Base-by-base conservation (phyloP, 1,139 yeast species). In the Geotrichum fermentans region DNA sequence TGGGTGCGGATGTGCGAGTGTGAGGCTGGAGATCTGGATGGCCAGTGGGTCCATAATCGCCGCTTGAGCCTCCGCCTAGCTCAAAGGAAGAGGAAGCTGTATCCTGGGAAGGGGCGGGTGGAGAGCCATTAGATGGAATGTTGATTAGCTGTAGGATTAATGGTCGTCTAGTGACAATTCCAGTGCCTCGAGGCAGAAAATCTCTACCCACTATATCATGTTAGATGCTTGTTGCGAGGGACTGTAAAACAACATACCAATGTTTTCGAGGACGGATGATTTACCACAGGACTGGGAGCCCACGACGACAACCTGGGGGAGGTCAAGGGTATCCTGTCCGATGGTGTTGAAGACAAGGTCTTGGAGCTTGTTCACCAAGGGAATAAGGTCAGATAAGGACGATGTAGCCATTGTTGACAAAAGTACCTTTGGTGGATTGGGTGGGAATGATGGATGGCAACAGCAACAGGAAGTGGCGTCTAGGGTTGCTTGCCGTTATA, bases 251-350 rank as follows among this genome's bases (percentile, higher is more conserved):
- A 18, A 26, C 42, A 5, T 39, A 39, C 42, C 43, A 58, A 83
- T 82, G 62, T 84, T 83, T 63, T 84, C 94, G 56, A 84, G 73
- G 13, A 84, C 94, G 5, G 90, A 82, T 21, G 87, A 80, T 67
- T 84, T 84, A 56, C 94, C 94, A 57, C 87, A 79, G 16, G 89
- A 82, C 66, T 84, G 94, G 2, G 89, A 82, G 41, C 94, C 94
- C 28, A 84, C 92, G 14, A 84, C 94, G 3, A 89, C 87, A 47
- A 84, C 86, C 66, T 84, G 92, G 18, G 94, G 94, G 52, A 84
- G 75, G 66, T 86, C 95, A 49, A 85, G 82, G 13, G 92, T 69
- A 54, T 73, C 75, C 16, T 73, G 61, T 32, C 75, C 75, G 48
- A 74, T 73, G 52, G 77, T 73, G 54, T 73, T 72, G 60, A 73